Base-by-base conservation (phyloP, 2,329 filamentous ascomycete species). In the Hymenoscyphus linearis region DNA sequence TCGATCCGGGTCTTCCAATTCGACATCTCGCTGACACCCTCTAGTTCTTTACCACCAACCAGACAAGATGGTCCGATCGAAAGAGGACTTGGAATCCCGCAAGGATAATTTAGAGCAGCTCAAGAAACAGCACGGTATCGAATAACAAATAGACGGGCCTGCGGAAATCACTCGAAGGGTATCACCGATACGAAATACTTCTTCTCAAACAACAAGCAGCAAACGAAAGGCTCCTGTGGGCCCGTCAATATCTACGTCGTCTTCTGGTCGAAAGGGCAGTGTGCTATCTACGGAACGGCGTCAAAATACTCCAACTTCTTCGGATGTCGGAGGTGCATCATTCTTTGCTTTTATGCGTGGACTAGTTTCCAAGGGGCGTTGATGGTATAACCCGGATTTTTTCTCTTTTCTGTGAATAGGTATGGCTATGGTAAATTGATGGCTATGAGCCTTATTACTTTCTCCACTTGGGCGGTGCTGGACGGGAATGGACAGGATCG, bases 71-170 rank as follows among this genome's bases (percentile, higher is more conserved):
- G 78, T 84, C 74, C 91, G 89, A 77, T 90, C 91, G 81, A 93
- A 91, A 87, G 90, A 95, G 79, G 92, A 97, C 79, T 84, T 98
- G 73, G 91, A 93, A 73, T 88, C 91, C 72, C 91, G 95, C 80
- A 90, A 95, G 79, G 91, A 96, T 77, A 95, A 93, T 82, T 87
- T 99, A 90, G 93, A 96, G 85, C 90, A 91, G 81, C 87, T 98
- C 80, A 99, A 99, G 82, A 86, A 89, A 75, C 91, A 98, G 78
- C 92, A 99, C 79, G 93, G 93, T 76, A 97, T 98, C 84, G 93
- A 97, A 87, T 99, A 91, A 93, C 85, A 85, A 85, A 84, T 82
- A 82, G 85, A 88, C 85, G 85, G 85, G 85, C 79, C 84, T 84
- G 80, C 77, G 75, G 83, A 82, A 67, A 59, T 60, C 65, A 57